Base-by-base conservation (phyloP, 2,329 filamentous ascomycete genomes). In the Pseudocercospora pini-densiflorae region DNA sequence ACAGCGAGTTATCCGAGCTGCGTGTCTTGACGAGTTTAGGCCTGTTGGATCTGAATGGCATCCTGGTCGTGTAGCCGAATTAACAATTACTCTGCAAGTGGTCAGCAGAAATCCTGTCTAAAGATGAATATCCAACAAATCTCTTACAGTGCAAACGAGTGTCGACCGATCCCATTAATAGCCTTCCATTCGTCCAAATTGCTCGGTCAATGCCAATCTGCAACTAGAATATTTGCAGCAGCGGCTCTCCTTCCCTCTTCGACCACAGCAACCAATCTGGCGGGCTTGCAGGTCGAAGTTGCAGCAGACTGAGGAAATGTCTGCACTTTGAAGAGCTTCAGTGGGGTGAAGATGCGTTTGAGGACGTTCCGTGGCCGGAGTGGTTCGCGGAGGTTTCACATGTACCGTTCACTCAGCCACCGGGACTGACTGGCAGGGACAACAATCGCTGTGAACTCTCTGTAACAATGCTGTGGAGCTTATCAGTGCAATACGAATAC, bases 11-110 rank as follows among this genome's bases (percentile, higher is more conserved):
- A 31, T 65, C 63, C 14, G 40, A 55, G 47, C 64, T 66, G 31
- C 54, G 54, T 40, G 43, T 60, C 36, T 66, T 66, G 47, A 53
- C 62, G 47, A 66, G 58, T 40, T 60, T 66, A 21, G 64, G 64
- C 43, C 64, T 53, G 47, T 57, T 59, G 36, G 51, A 61, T 29
- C 55, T 59, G 31, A 63, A 61, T 10, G 61, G 60, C 64, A 66
- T 66, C 16, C 27, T 60, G 29, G 60, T 49, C 7, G 24, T 27
- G 54, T 10, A 27, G 59, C 24, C 29, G 36, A 60, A 57, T 54
- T 54, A 54, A 2, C 51, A 19, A 55, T 33, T 55, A 55, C 27
- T 55, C 51, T 33, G 51, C 47, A 24, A 1, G 21, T 14, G 24
- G 47, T 51, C 47, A 51, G 47, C 47, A 1, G 21, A 21, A 24